phyloP scores from a whole-genome alignment of 2,329 filamentous ascomycete genomes.

The Rutstroemia sp. region DNA sequence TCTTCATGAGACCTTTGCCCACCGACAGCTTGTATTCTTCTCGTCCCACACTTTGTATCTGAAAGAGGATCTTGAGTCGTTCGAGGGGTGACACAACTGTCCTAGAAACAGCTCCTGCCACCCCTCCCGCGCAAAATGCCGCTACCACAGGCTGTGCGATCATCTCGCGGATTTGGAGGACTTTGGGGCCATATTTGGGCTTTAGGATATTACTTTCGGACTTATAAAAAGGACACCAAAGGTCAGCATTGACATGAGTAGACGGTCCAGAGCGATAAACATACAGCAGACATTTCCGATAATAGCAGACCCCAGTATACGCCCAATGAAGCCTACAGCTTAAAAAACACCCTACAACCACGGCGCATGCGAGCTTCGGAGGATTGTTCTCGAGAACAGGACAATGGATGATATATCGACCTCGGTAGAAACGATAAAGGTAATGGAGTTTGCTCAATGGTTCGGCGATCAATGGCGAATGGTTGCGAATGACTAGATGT shows the following conservation, averaged over 20 bases:
- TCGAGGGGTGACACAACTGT: slow-evolving; percentile 96
- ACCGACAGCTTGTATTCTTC: slow-evolving; percentile 93
- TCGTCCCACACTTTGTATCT: slow-evolving; percentile 83
- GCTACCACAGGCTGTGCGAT: slow-evolving; percentile 80
- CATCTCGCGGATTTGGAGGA: slow-evolving; percentile 34
- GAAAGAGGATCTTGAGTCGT: slow-evolving; percentile 94
- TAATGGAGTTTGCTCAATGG: neutral
- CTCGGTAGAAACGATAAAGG: neutral
- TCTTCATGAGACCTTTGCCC: slow-evolving; percentile 80
- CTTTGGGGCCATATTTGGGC: slow-evolving; percentile 27
- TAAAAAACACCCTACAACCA: slow-evolving; percentile 7
- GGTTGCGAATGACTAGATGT: neutral
- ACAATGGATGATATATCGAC: neutral
- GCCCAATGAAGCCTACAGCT: slow-evolving; percentile 15
- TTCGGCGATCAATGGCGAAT: neutral
- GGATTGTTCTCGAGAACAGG: neutral
- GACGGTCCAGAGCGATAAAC: slow-evolving; percentile 9
- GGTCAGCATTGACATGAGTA: neutral
- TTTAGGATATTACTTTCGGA: slow-evolving; percentile 22
- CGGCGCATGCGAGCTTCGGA: slow-evolving; percentile 3
- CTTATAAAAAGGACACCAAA: slow-evolving; percentile 9
- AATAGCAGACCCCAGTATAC: slow-evolving; percentile 10
- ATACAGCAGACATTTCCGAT: slow-evolving; percentile 26
- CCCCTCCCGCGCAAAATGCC: slow-evolving; percentile 87
- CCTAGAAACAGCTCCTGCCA: slow-evolving; percentile 93